A percentile compares a stretch with the other conserved stretches of the same genome.
phyloP scores from a whole-genome alignment of 78 protist genomes.

The Dictyostelium firmibasis region DNA sequence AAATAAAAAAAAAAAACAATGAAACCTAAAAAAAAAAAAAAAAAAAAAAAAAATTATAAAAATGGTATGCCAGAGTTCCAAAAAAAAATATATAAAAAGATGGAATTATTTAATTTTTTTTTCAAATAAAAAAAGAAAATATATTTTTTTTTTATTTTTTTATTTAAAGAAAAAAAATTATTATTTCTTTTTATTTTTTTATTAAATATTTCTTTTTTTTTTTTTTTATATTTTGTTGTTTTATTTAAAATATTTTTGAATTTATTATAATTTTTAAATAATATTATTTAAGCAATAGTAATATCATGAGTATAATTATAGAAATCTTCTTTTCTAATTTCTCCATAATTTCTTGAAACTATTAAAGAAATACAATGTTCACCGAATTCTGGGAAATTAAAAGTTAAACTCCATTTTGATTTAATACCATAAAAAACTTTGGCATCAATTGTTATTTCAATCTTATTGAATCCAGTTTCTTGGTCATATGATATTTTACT shows the following conservation, averaged over 20 bases:
- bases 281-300: background rate
- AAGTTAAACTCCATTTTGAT: background rate
- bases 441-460: background rate
- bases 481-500: background rate
- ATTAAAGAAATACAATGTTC: background rate
- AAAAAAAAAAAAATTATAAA: background rate
- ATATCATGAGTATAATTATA: background rate
- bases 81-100: no score
- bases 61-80: background rate
- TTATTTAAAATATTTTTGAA: background rate
- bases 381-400: conserved; percentile 28
- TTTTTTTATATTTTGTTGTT: background rate
- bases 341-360: background rate
- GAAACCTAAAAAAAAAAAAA: no score
- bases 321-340: conserved; percentile 8
- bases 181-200: background rate
- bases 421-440: conserved; percentile 50
- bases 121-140: background rate
- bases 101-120: no score
- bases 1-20: no score
- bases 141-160: no score
- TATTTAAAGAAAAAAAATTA: background rate
- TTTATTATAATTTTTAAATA: background rate
- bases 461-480: background rate
- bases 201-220: background rate